Conservation (phyloP, 2,329 filamentous ascomycete genomes). For the Nemania bipapillata region DNA sequence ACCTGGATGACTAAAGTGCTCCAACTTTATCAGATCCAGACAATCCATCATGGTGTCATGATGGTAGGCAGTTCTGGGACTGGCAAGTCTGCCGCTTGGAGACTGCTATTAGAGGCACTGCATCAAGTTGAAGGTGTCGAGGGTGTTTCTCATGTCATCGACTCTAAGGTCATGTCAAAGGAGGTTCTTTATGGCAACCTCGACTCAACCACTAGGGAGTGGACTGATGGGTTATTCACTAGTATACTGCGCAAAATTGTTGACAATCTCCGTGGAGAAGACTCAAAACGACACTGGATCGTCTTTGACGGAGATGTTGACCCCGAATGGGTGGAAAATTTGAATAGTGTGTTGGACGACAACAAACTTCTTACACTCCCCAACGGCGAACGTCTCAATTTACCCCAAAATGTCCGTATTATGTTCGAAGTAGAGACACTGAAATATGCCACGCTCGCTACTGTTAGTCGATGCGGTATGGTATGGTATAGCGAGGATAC, state of each 20-base stretch:
- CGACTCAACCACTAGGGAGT: slow-evolving; percentile 96
- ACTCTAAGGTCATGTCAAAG: slow-evolving; percentile 99
- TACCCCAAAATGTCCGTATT: slow-evolving; percentile 94
- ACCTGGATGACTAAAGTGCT: slow-evolving; percentile 97
- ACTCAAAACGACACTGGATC: slow-evolving; percentile 98
- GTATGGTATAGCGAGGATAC: slow-evolving; percentile 99
- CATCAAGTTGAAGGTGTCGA: slow-evolving; percentile 92
- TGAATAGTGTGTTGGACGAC: slow-evolving; percentile 99
- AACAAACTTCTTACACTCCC: slow-evolving; percentile 97
- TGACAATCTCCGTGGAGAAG: slow-evolving; percentile 96
- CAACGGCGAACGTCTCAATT: slow-evolving; percentile 95
- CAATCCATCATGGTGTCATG: slow-evolving; percentile 99
- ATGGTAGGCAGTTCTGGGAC: slow-evolving; percentile 99
- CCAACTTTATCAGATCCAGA: slow-evolving; percentile 97
- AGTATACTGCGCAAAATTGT: slow-evolving; percentile 98
- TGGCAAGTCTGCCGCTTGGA: slow-evolving; percentile 96
- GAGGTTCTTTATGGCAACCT: slow-evolving; percentile 95
- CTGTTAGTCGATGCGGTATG: slow-evolving; percentile 99
- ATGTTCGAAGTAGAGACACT: slow-evolving; percentile 99
- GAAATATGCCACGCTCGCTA: slow-evolving; percentile 96
- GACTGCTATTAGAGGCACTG: slow-evolving; percentile 86
- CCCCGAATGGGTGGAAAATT: slow-evolving; percentile 98
- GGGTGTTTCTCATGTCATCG: slow-evolving; percentile 95
- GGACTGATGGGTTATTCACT: slow-evolving; percentile 98
- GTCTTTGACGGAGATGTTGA: slow-evolving; percentile 99